Conservation (phyloP, 1,139 yeast genomes). For the Blastobotrys petasosporus region DNA sequence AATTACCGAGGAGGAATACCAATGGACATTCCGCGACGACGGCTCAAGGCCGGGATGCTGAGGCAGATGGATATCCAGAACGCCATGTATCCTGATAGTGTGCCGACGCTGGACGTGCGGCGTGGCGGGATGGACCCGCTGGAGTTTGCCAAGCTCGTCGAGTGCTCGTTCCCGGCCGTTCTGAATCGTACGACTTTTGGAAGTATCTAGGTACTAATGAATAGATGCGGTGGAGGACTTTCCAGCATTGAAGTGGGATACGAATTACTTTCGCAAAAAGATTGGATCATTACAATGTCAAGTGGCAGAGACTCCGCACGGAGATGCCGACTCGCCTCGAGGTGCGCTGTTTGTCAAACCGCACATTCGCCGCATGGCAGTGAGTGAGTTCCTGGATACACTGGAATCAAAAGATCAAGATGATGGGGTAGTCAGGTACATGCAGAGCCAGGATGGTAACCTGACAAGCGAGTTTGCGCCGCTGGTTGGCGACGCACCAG, state of each 20-base stretch:
- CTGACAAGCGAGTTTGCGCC: constrained; percentile 26
- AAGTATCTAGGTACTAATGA: too few relatives aligned
- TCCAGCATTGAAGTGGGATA: constrained; percentile 18
- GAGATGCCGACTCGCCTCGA: constrained; percentile 38
- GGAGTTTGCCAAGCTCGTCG: constrained; percentile 19
- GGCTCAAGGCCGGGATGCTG: constrained; percentile 16
- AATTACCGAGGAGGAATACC: too few relatives aligned
- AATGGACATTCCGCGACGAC: neutral
- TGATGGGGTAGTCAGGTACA: constrained; percentile 26
- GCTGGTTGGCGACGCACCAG: constrained; percentile 21
- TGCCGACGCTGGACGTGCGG: constrained; percentile 14
- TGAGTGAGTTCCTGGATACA: constrained; percentile 25
- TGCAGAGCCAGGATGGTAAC: constrained; percentile 38
- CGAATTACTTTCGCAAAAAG: constrained; percentile 15
- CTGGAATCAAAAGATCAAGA: constrained; percentile 3
- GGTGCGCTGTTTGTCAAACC: constrained; percentile 33
- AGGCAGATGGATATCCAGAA: constrained; percentile 29
- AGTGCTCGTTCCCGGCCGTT: constrained; percentile 22
- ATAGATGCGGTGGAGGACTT: too few relatives aligned
- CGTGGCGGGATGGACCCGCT: constrained; percentile 10
- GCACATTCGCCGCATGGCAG: constrained; percentile 22
- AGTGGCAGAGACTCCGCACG: constrained; percentile 37
- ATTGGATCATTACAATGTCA: constrained; percentile 19
- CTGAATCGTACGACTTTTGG: constrained; percentile 9
- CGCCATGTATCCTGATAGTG: constrained; percentile 20